These are phyloP conservation scores for Fomitopsis serialis DNA, from an alignment of 768 basidiomycete genomes.

Conservation along the genomic window DNA sequence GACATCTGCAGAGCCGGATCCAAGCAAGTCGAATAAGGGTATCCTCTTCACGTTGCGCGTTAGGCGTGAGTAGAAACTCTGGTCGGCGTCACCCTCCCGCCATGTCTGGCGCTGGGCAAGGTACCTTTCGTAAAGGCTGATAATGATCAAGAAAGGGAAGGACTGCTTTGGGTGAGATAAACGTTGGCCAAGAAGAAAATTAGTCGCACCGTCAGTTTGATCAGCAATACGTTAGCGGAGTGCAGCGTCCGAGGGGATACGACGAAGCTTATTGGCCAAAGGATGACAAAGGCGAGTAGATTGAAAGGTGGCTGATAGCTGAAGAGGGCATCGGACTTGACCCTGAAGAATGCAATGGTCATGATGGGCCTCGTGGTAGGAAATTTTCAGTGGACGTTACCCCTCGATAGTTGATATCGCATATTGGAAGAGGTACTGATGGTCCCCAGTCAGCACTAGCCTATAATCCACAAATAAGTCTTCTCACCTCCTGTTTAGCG, in stretches of 20 bases:
- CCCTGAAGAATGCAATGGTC: conserved; percentile 36
- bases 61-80: conserved; percentile 56
- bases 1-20: conserved; percentile 58
- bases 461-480: neutral
- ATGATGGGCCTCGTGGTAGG: neutral
- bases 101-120: conserved; percentile 44
- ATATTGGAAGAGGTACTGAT: conserved; percentile 80
- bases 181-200: neutral
- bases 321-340: conserved; percentile 86
- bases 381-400: conserved; percentile 30
- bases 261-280: conserved; percentile 75
- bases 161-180: conserved; percentile 33
- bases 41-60: conserved; percentile 70
- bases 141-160: conserved; percentile 72
- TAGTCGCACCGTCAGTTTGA: conserved; percentile 63
- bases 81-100: conserved; percentile 47
- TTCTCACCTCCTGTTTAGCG: conserved; percentile 51
- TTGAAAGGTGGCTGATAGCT: conserved; percentile 93
- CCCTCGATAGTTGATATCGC: conserved; percentile 86
- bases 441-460: neutral
- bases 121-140: conserved; percentile 77
- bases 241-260: conserved; percentile 78
- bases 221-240: conserved; percentile 77
- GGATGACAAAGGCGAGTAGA: conserved; percentile 69
- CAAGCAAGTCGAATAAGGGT: conserved; percentile 73